Base-by-base conservation (phyloP, 768 basidiomycete genomes). In the Podaxis sp. region DNA sequence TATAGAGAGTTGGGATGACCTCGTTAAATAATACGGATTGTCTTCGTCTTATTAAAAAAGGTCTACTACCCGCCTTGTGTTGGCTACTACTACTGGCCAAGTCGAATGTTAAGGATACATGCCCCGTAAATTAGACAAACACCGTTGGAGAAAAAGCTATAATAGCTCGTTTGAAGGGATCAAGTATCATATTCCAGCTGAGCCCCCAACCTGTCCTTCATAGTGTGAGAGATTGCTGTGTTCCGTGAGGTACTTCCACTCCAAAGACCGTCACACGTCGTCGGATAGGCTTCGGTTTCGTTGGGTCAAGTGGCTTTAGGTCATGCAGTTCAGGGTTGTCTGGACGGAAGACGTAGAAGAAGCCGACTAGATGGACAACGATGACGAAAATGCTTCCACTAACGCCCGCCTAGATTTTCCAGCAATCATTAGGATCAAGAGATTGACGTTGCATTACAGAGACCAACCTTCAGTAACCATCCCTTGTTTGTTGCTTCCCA, bases 401-500 rank as follows among this genome's bases (percentile, higher is more conserved):
- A n/a, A 46, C 56, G 15, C 49, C 62, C n/a, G 56, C 49, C 53
- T 51, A 37, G 20, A n/a, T 33, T 22, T 8, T 60, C n/a, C 24
- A 2, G 17, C 22, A 37, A 15, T 3, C 24, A 15, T 36, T 6
- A 60, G 40, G 15, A 11, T 17, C 22, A 49, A n/a, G 15, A 24
- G 12, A 49, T 5, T 1, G 10, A 50, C 2, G 7, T 13, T 24
- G 49, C 49, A 12, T 20, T 46, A 20, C 8, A 46, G n/a, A 8
- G 22, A 41, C 51, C 12, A 12, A 64, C 64, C 64, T 56, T 59
- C 24, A 64, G 24, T 10, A 60, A 12, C 53, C 44, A 50, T 4
- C 58, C 57, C 28, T 64, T 59, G 40, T 60, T 38, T 28, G 41
- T 36, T 12, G 64, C 37, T 28, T 64, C 58, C 64, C 64, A 64